Base-by-base conservation (phyloP, 352 stramenopile genomes). In the Aphanomyces stellatus region DNA sequence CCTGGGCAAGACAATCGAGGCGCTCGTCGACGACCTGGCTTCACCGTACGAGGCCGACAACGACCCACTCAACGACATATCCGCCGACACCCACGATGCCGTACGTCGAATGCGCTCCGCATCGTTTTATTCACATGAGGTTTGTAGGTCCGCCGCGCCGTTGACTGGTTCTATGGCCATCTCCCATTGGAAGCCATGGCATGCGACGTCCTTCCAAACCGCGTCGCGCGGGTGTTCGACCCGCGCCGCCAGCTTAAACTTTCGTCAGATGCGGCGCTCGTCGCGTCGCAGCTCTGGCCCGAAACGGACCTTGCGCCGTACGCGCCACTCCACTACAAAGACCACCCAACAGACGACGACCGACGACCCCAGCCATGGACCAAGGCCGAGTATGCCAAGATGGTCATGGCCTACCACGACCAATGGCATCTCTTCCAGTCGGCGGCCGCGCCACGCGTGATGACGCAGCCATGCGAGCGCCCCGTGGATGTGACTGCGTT, bases 211-310 rank as follows among this genome's bases (percentile, higher is more conserved):
- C 78, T 91, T 62, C 77, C 81, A 27, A 69, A 56, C 15, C 74
- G 81, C 27, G 74, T 89, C 49, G 85, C 85, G 41, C 80, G 78
- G 27, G 77, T 91, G 13, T 93, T 90, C 62, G 78, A 90, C 57
- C 73, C 74, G 1, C 57, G 72, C 22, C 69, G 80, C 53, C 60
- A 86, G 59, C 72, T 93, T 41, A 93, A 93, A 68, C 66, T 93
- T 10, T 90, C 77, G 19, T 88, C 90, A 51, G 85, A 91, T 35
- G 82, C 79, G 1, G 60, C 41, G 17, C 56, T 34, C 28, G 30
- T 40, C 1, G 59, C 30, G 24, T 55, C n/a, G 34, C 46, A 65
- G n/a, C 59, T 25, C 35, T 11, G n/a, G 46, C 27, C 19, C 35
- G n/a, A 65, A 4, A 40, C 17, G 24, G 13, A n/a, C n/a, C n/a